Conservation (phyloP, 345 rosid species). For the Hibiscus tridactylites region DNA sequence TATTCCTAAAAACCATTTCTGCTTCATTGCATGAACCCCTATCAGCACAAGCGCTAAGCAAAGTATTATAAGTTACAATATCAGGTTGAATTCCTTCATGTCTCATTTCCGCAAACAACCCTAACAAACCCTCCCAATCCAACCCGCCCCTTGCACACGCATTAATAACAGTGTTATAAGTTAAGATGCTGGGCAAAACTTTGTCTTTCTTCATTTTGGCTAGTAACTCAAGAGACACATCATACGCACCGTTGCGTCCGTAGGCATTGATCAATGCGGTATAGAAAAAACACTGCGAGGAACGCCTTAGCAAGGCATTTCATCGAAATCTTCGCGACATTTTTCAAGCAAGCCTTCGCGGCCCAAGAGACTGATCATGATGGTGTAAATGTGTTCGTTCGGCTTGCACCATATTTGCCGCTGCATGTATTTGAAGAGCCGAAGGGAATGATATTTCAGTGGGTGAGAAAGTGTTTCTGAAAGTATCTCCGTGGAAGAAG, state of each 20-base stretch:
- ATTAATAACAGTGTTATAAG: conserved; percentile 86
- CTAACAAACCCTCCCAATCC: conserved; percentile 87
- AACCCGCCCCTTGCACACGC: conserved; percentile 88
- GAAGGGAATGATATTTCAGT: too few species aligned
- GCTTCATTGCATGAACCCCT: conserved; percentile 89
- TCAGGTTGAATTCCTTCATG: conserved; percentile 86
- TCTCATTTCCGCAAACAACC: conserved; percentile 94
- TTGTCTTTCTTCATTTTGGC: conserved; percentile 81
- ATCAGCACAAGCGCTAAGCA: conserved; percentile 82
- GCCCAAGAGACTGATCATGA: conserved; percentile 78
- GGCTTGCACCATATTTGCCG: conserved; percentile 98
- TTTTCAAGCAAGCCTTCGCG: conserved; percentile 79
- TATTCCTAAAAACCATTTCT: conserved; percentile 87
- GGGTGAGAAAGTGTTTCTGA: too few species aligned
- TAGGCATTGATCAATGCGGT: conserved; percentile 83
- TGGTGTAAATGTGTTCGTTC: conserved; percentile 85
- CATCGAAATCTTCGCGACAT: conserved; percentile 81
- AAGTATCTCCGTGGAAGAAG: too few species aligned
- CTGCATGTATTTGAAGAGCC: conserved; percentile 93
- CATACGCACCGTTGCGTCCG: conserved; percentile 72
- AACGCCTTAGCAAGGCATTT: conserved; percentile 74
- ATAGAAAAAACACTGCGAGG: conserved; percentile 76
- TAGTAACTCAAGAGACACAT: conserved; percentile 64
- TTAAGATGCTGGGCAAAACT: conserved; percentile 65
- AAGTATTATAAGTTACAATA: conserved; percentile 73